Conservation (phyloP, 495 filamentous ascomycete genomes). For the Cercophora sp. region DNA sequence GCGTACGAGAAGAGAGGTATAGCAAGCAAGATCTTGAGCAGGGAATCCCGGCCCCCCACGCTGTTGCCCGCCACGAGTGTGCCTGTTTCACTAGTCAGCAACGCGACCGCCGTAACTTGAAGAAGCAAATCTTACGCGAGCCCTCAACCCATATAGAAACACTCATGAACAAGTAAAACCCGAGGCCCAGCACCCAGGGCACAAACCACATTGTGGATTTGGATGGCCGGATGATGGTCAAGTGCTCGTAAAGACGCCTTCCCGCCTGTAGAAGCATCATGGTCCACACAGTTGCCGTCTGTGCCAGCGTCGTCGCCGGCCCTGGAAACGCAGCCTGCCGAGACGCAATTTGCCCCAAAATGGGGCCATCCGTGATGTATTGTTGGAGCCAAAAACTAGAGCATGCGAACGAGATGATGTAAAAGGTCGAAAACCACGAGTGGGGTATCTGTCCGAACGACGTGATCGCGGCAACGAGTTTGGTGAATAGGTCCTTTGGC, state of each 20-base stretch:
- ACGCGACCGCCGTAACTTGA: slow-evolving; percentile 4
- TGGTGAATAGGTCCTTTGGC: slow-evolving; percentile 17
- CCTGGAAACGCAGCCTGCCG: slow-evolving; percentile 23
- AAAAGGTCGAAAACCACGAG: slow-evolving; percentile 84
- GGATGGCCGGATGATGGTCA: slow-evolving; percentile 59
- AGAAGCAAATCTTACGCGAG: slow-evolving; percentile 49
- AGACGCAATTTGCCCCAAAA: slow-evolving; percentile 42
- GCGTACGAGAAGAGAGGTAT: slow-evolving; percentile 67
- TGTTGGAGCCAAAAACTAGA: slow-evolving; percentile 76
- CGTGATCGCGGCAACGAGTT: slow-evolving; percentile 27
- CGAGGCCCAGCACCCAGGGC: slow-evolving; percentile 74
- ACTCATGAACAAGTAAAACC: slow-evolving; percentile 68
- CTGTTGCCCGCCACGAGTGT: too few relatives aligned
- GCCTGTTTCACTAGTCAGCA: too few relatives aligned
- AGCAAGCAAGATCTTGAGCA: slow-evolving; percentile 56
- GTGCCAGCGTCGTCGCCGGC: slow-evolving; percentile 56
- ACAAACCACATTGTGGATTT: slow-evolving; percentile 72
- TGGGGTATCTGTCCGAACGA: slow-evolving; percentile 65
- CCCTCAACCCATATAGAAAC: slow-evolving; percentile 86
- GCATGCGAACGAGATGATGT: slow-evolving; percentile 63
- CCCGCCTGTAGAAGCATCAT: slow-evolving; percentile 70
- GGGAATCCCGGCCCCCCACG: too few relatives aligned
- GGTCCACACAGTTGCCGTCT: slow-evolving; percentile 63
- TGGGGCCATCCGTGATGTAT: slow-evolving; percentile 52
- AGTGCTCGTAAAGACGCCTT: slow-evolving; percentile 71